Base-by-base conservation (phyloP, 2,329 filamentous ascomycete species). In the Gremmenia infestans region DNA sequence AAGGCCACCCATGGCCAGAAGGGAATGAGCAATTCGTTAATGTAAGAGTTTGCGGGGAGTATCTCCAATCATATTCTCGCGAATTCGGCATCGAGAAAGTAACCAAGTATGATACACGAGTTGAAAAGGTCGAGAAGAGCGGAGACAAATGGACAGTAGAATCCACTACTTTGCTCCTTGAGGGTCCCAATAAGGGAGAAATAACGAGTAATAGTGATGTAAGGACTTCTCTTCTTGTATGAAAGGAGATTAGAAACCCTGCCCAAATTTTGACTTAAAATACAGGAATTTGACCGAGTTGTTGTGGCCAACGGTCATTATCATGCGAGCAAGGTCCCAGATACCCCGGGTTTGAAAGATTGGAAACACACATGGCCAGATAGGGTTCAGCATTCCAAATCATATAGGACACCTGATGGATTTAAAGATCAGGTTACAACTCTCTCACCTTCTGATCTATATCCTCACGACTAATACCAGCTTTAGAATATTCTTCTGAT, bases 291-390 rank as follows among this genome's bases (percentile, higher is more conserved):
- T 60, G 85, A 89, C 65, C 81, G 82, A 0, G 75, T 89, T 1
- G 78, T 88, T 1, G 80, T 87, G 3, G 83, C 86, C 0, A 83
- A 77, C 28, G 87, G 87, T 0, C 86, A 89, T 68, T 89, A 87
- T 63, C 80, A 81, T 60, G 74, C 85, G 1, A 83, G 84, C 0
- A 80, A 78, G 55, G 72, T 89, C 1, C 86, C 87, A 0, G 74
- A 80, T 42, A 78, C 86, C 3, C 70, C 75, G 0, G 87, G 87
- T 0, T 73, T 89, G 4, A 68, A 73, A 25, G 73, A 74, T 15
- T 88, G 81, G 81, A 81, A 86, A 64, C 52, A 69, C 11, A 63
- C 65, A 3, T 83, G 81, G 59, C 80, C 81, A 0, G 74, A 73
- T 0, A 65, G 72, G 4, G 77, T 89, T 19, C 77, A 76, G 3